Evolutionary conservation across 176 grass and related monocot genomes (phyloP).

Genomic region (sorghum (Sorghum bicolor)): DNA sequence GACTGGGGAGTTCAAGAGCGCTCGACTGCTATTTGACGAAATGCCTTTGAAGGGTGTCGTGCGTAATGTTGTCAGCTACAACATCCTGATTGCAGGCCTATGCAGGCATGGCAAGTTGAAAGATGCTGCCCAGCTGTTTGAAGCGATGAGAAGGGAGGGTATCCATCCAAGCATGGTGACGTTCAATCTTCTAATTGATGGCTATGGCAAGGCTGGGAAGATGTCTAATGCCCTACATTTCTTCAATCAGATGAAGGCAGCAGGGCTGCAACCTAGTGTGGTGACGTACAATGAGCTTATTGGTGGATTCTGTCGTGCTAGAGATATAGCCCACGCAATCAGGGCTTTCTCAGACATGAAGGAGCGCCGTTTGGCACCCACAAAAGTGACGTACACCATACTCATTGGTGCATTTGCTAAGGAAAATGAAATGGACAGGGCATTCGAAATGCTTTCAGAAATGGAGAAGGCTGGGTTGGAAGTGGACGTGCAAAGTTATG

Average conservation of each 20-base stretch:
- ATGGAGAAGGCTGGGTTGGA: conserved; percentile 54
- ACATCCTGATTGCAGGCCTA: conserved; percentile 48
- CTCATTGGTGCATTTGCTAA: conserved; percentile 63
- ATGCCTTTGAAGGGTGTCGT: conserved; percentile 51
- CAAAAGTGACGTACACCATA: conserved; percentile 64
- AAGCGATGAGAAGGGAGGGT: conserved; percentile 45
- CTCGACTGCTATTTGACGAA: conserved; percentile 56
- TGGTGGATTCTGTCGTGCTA: conserved; percentile 47
- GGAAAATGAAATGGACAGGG: conserved; percentile 52
- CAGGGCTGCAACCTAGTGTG: conserved; percentile 34
- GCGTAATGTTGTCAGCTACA: conserved; percentile 58
- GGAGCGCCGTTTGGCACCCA: conserved; percentile 50
- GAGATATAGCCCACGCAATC: conserved; percentile 41
- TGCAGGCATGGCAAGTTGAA: conserved; percentile 37
- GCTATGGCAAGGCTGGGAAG: conserved; percentile 58
- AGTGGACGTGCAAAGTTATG: conserved; percentile 50
- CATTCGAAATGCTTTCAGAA: conserved; percentile 49
- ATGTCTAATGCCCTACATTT: conserved; percentile 49
- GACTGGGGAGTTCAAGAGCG: conserved; percentile 33
- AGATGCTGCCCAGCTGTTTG: conserved; percentile 44
- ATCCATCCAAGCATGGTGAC: conserved; percentile 54
- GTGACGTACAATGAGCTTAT: conserved; percentile 65
- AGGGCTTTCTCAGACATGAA: conserved; percentile 63
- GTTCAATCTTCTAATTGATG: conserved; percentile 66
- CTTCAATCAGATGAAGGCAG: conserved; percentile 56